Conservation (phyloP, 2,329 filamentous ascomycete species). For the Pestalotiopsis fici region DNA sequence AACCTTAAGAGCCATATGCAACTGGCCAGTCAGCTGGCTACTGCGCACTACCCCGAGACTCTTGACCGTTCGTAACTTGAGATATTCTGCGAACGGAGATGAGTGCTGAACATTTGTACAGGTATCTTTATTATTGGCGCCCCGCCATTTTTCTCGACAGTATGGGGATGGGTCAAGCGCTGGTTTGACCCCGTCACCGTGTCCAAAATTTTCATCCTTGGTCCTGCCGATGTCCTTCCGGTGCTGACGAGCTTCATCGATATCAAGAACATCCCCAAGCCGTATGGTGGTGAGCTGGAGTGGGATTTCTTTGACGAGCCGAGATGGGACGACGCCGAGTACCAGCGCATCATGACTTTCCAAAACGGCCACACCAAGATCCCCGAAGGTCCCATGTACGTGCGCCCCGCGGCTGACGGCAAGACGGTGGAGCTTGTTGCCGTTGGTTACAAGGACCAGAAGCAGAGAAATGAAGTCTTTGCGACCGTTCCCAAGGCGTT, state of each 20-base stretch:
- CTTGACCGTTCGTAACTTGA: conserved; percentile 71
- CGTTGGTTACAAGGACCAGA: conserved; percentile 47
- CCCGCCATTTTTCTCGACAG: conserved; percentile 86
- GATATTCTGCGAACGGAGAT: no score
- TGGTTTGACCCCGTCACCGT: conserved; percentile 95
- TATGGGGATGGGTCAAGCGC: conserved; percentile 93
- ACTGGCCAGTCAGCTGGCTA: conserved; percentile 83
- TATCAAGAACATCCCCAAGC: conserved; percentile 78
- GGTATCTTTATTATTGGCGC: conserved; percentile 77
- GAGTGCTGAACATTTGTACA: conserved; percentile 16
- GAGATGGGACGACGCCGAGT: conserved; percentile 42
- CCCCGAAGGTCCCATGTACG: conserved; percentile 58
- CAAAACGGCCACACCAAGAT: conserved; percentile 54
- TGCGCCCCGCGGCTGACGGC: conserved; percentile 50
- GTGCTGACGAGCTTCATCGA: conserved; percentile 84
- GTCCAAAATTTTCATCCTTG: conserved; percentile 93
- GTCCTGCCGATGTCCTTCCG: conserved; percentile 69
- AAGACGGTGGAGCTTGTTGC: conserved; percentile 53
- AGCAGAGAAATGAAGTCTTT: conserved; percentile 46
- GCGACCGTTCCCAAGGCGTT: conserved; percentile 52
- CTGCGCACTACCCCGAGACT: conserved; percentile 93
- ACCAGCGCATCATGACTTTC: conserved; percentile 44
- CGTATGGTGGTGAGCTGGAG: conserved; percentile 85
- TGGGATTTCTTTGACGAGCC: conserved; percentile 83
- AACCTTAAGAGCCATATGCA: conserved; percentile 94